These are phyloP conservation scores for Trichoderma polysporum DNA, from an alignment of 2,329 filamentous ascomycete genomes.

Conservation along the genomic window DNA sequence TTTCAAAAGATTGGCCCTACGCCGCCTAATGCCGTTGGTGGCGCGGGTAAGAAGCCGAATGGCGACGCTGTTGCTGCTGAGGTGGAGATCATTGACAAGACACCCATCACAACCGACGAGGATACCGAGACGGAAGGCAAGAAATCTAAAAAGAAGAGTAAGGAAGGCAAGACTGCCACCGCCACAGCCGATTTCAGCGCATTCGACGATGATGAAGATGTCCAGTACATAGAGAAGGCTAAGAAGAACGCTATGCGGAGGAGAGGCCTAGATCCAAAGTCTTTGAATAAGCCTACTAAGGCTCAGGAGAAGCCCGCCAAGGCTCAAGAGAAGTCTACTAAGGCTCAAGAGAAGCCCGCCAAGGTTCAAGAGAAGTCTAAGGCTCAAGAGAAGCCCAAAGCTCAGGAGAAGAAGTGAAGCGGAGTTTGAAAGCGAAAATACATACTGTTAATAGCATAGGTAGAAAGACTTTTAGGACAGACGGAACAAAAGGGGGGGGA, in stretches of 20 bases:
- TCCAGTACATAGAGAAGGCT: conserved; percentile 69
- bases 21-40: conserved; percentile 49
- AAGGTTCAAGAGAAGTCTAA: no score
- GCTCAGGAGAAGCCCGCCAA: conserved; percentile 15
- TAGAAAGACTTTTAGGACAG: not conserved
- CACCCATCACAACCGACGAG: conserved; percentile 58
- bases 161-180: not conserved
- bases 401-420: conserved; percentile 13
- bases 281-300: conserved; percentile 33
- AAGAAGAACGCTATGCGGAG: conserved; percentile 71
- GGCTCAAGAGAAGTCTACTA: no score
- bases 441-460: conserved; percentile 5
- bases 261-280: conserved; percentile 69
- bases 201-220: conserved; percentile 73
- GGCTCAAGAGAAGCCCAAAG: not conserved
- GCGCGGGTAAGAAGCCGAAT: conserved; percentile 35
- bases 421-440: not conserved
- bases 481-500: not conserved
- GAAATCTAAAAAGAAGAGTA: not conserved
- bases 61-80: conserved; percentile 23
- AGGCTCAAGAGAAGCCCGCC: no score
- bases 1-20: conserved; percentile 89
- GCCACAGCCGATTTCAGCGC: conserved; percentile 63
- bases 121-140: conserved; percentile 44
- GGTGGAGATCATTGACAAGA: conserved; percentile 63